These are phyloP conservation scores for Triangularia verruculosa DNA, from an alignment of 2,329 filamentous ascomycete species.

Conservation along the genomic window DNA sequence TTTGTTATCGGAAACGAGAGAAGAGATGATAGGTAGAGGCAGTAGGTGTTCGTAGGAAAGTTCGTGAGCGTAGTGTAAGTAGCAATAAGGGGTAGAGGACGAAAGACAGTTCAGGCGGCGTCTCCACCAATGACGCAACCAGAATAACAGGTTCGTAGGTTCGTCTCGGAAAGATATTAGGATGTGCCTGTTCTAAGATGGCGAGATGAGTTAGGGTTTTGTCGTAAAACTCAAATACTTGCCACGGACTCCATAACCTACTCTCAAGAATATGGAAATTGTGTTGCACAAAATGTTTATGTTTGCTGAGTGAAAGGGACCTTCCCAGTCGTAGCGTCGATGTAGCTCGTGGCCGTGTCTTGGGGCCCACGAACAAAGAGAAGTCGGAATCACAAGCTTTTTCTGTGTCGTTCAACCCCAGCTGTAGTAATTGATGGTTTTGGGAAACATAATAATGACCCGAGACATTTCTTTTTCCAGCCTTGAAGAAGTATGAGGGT, in stretches of 20 bases:
- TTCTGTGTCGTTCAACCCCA: background rate
- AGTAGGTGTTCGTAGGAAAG: background rate
- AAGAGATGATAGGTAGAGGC: too few relatives aligned
- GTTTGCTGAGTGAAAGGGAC: background rate
- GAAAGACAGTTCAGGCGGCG: background rate
- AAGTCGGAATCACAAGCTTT: background rate
- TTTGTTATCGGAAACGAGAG: too few relatives aligned
- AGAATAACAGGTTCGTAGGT: background rate
- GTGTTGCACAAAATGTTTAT: background rate
- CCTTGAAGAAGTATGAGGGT: background rate
- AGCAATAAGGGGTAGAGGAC: background rate
- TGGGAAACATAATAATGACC: background rate
- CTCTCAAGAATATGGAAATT: background rate
- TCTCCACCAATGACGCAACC: slow-evolving; percentile 22
- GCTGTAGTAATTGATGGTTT: background rate
- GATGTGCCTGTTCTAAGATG: background rate
- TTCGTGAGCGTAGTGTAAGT: background rate
- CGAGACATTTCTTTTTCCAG: background rate
- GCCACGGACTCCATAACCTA: background rate
- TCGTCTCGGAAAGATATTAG: background rate
- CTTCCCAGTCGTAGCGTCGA: background rate
- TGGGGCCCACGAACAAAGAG: background rate
- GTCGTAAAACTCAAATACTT: background rate
- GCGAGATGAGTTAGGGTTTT: background rate
- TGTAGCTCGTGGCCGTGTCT: background rate